phyloP scores from a whole-genome alignment of 2,329 filamentous ascomycete species.

The Monilinia fructigena region DNA sequence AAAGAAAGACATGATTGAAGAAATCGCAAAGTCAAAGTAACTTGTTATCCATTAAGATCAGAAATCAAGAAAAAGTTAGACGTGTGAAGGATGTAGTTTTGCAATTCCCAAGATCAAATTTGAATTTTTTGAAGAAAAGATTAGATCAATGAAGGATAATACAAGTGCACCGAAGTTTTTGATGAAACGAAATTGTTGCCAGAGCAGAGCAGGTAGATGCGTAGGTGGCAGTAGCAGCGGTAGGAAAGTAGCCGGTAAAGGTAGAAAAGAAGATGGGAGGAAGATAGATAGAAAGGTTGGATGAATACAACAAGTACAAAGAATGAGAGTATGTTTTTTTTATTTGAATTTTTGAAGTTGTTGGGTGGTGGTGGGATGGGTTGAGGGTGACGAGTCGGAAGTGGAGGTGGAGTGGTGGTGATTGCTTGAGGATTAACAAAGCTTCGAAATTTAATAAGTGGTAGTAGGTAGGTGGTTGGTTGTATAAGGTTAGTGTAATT shows the following conservation, averaged over 20 bases:
- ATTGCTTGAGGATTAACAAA: neutral
- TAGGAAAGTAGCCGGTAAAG: neutral
- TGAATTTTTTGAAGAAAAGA: neutral
- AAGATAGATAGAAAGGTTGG: neutral
- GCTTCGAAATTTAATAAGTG: no score
- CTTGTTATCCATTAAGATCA: conserved; percentile 11
- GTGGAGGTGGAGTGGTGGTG: conserved; percentile 7
- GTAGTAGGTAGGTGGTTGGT: no score
- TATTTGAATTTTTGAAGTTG: neutral
- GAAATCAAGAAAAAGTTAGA: neutral
- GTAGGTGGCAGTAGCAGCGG: no score
- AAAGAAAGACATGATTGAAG: conserved; percentile 79
- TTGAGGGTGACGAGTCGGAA: conserved; percentile 9
- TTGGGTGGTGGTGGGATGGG: conserved; percentile 6
- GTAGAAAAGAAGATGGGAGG: neutral
- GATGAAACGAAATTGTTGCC: conserved; percentile 4
- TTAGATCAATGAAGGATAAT: conserved; percentile 12
- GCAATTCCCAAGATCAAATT: neutral
- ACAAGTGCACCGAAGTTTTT: neutral
- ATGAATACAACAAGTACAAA: conserved; percentile 7
- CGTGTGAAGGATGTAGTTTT: neutral
- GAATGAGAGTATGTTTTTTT: neutral
- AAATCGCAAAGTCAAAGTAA: conserved; percentile 10
- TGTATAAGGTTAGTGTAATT: neutral
- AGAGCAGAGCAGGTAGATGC: neutral